Evolutionary conservation across 805 yeast genomes (phyloP), one percentile per base, ranked within the genome.

Genomic region (Ogataea trehalophila): DNA sequence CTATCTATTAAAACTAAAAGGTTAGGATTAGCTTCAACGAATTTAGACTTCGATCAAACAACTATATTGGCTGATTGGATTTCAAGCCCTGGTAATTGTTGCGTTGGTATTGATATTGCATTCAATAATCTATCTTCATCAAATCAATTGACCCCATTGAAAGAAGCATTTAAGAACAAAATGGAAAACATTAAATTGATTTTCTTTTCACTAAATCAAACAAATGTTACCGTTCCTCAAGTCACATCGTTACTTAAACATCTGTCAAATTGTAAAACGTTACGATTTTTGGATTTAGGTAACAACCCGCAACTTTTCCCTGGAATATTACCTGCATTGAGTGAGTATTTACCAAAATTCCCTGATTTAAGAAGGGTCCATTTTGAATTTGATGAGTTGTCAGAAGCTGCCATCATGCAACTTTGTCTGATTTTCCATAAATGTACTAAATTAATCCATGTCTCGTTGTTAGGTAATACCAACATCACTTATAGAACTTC

Each of bases 71-170:
- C 78, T 7, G 60, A 69, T 35, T 79, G 83, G 83, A 68, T 79
- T 33, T 64, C 72, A 8, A 59, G 62, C 33, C 70, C 71, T 9
- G 53, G 60, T 9, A 70, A 75, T 16, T 74, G 72, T 22, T 78
- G 83, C 59, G 66, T 71, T 39, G 84, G 84, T 1, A 70, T 79
- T 17, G 84, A 79, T 60, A 65, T 79, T 40, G 83, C 79, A 1
- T 76, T 73, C 55, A 79, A 79, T 57, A 79, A 77, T 56, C 60
- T 79, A 46, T 70, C 74, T 33, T 55, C 67, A 26, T 26, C 31
- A 4, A 78, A 77, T 2, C 75, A 73, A 55, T 60, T 79, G 43
- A 44, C 50, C n/a, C 79, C 79, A 1, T 70, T 78, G 46, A 74
- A 72, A 20, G 61, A 71, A 5, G 70, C 69, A 1, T 73, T 79